phyloP scores from a whole-genome alignment of 257 asterid genomes.

The Nicotiana paniculata region DNA sequence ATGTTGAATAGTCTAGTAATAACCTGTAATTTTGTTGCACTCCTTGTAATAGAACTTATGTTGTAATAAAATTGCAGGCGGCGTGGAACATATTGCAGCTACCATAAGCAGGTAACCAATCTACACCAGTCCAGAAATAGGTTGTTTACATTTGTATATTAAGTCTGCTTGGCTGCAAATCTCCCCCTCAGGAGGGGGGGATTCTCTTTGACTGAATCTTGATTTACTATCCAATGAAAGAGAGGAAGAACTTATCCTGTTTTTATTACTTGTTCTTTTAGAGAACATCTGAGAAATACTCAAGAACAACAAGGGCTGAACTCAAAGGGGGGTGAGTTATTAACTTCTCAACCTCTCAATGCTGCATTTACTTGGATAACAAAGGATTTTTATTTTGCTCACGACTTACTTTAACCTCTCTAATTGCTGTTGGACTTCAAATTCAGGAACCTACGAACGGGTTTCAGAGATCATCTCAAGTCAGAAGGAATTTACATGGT shows the following conservation, averaged over 20 bases:
- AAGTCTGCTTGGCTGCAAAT: background rate
- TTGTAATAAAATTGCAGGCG: conserved; percentile 39
- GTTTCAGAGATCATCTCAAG: conserved; percentile 61
- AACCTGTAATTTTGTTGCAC: background rate
- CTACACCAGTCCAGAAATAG: background rate
- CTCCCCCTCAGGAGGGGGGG: no score
- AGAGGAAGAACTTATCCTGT: background rate
- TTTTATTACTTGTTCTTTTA: conserved; percentile 15
- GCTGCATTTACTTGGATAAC: background rate
- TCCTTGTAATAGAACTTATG: background rate
- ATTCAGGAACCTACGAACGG: conserved; percentile 70
- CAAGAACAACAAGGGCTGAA: conserved; percentile 57
- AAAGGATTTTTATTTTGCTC: conserved; percentile 1
- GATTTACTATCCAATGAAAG: background rate
- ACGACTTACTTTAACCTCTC: background rate
- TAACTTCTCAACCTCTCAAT: background rate
- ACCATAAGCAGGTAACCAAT: conserved; percentile 53
- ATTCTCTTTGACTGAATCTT: background rate
- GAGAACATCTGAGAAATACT: conserved; percentile 58
- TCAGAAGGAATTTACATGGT: conserved; percentile 72
- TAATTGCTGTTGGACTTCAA: conserved; percentile 8
- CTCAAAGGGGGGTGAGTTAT: conserved; percentile 82
- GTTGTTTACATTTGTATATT: background rate
- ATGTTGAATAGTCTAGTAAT: background rate
- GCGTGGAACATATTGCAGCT: conserved; percentile 57